Evolutionary conservation across 306 rosid species (phyloP), one percentile per base, ranked within the genome.

Genomic region (Quercus gilva): DNA sequence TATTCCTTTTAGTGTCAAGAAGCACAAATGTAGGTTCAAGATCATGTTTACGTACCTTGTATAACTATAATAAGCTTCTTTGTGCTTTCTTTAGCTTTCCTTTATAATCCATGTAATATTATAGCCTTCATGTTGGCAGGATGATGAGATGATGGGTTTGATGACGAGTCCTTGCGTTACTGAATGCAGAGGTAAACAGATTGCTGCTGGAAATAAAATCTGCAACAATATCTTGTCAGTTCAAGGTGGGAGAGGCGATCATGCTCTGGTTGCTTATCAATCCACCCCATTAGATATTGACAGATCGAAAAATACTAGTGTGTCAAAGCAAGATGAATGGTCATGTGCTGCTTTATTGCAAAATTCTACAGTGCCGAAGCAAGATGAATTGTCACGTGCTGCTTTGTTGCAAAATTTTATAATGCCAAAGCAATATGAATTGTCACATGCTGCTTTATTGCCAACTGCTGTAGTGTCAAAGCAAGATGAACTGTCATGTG

Each of bases 361-460:
- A 41, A 41, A 41, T 41, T 41, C 45, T 73, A 35, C 78, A 74
- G 88, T 84, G 78, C 87, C 89, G 15, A 87, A 85, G 85, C 87
- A 85, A 72, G 70, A 82, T 69, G 64, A 69, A 71, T 77, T 90
- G 74, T 86, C 92, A 57, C 79, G 72, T 78, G 81, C 92, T 76
- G 93, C 95, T 55, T 73, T 90, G 74, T 37, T 37, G 43, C 43
- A 37, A 37, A 37, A 37, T 37, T 37, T 37, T 73, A 43, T 79
- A 74, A 87, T 82, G 74, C 87, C 89, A 18, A 87, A 86, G 85
- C 87, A 85, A 72, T 69, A 82, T 69, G 64, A 68, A 71, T 77
- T 90, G 74, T 86, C 91, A 29, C 78, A 74, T 74, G 76, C 92
- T 78, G 93, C 95, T 55, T 73, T 90, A 41, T 41, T 41, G 45